Evolutionary conservation across 345 rosid genomes (phyloP), one percentile per base, ranked within the genome.

Genomic region (Clarkia xantiana): DNA sequence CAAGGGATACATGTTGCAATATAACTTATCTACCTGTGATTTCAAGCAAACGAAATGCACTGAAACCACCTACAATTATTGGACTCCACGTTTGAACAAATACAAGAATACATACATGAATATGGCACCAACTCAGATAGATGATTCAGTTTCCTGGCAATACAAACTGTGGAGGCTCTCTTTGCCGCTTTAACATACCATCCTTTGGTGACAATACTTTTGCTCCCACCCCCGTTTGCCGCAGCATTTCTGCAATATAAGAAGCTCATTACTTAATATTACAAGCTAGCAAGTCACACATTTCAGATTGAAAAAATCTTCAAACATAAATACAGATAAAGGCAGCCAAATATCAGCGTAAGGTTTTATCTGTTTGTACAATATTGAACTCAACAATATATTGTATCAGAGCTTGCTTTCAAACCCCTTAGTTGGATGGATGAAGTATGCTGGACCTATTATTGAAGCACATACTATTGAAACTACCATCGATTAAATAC

Each of bases 211-310:
- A 75, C 45, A 76, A 71, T 42, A 74, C 61, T 52, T 73, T 88
- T 41, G 79, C 82, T 40, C 76, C 81, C 8, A 59, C 58, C 62
- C 72, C 72, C 3, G 59, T 62, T 11, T 74, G 86, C 14, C 93
- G 75, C 81, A 70, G 41, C 78, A 80, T 75, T 76, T 78, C 97
- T 89, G 78, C 77, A 80, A 29, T 42, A 29, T 1, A 29, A 29
- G 36, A 43, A 11, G 25, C 7, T 2, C 15, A 42, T 14, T 18
- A 42, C 11, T 7, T 12, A 40, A 36, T 16, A 11, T 18, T 18
- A 15, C 18, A 17, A 38, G 25, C 14, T 17, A 11, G 3, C 18
- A n/a, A 13, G 12, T 51, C 8, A 3, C 10, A 20, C 19, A 20
- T 4, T 42, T 19, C 17, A 18, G 3, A 4, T 16, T 40, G 40